Base-by-base conservation (phyloP, 306 rosid species). In the Hippophae rhamnoides region DNA sequence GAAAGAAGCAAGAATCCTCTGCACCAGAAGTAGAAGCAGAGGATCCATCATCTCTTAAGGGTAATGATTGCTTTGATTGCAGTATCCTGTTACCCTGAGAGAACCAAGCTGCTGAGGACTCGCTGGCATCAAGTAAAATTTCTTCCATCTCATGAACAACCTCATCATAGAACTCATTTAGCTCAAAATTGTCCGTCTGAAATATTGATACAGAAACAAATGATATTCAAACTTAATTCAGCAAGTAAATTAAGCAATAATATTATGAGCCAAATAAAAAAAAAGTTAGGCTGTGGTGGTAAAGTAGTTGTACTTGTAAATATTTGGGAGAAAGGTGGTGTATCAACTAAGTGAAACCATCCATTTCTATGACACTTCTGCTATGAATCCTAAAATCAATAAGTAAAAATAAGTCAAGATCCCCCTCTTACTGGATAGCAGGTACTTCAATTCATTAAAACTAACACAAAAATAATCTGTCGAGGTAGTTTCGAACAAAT, bases 121-220 rank as follows among this genome's bases (percentile, higher is more conserved):
- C 95, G 65, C 67, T 8, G 43, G 89, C 80, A 70, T 86, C 95
- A 5, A 93, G 89, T 74, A 93, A 78, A 76, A 93, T 88, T 73
- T 93, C 97, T 69, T 93, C 99, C 99, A 93, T 93, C 54, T 93
- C 99, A 49, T 81, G 87, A 68, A 93, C 97, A 55, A 93, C 69
- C 75, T 93, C 99, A 43, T 93, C 90, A 58, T 80, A 77, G 70
- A 76, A 80, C 57, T 86, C 97, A 64, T 84, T 78, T 47, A 60
- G 70, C 76, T 78, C 97, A 68, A 55, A 58, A 79, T 76, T 82
- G 56, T 82, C 85, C n/a, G 54, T 62, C 99, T 93, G 94, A 82
- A 76, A 64, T 56, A 77, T 69, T 66, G 41, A 72, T 38, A 58
- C 57, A 27, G 53, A 12, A 62, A 57, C 43, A 67, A 62, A 45